Evolutionary conservation across 352 stramenopile species (phyloP).

Genomic region (Blastocystis sp.): DNA sequence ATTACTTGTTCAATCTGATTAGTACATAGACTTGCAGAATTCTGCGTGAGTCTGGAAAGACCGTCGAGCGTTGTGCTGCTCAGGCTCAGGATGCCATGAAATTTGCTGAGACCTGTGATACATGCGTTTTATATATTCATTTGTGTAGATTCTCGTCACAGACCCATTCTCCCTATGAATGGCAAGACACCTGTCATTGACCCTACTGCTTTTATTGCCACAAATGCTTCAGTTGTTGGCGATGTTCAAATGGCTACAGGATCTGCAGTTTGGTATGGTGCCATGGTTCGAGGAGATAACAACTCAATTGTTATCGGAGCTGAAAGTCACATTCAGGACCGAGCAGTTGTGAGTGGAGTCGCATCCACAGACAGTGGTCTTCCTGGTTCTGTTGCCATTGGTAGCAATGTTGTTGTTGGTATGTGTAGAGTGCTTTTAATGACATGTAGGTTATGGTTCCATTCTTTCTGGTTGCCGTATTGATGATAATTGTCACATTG

Average conservation of each 20-base stretch:
- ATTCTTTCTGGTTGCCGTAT: conserved; percentile 76
- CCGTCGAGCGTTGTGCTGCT: conserved; percentile 32
- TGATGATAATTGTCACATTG: conserved; percentile 87
- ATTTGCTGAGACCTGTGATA: conserved; percentile 41
- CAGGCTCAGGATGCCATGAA: conserved; percentile 33
- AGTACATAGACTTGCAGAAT: conserved; percentile 47
- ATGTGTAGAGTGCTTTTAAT: not conserved
- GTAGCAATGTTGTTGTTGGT: conserved; percentile 57
- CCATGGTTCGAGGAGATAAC: conserved; percentile 55
- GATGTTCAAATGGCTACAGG: conserved; percentile 50
- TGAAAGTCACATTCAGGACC: conserved; percentile 58
- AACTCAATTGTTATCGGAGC: conserved; percentile 54
- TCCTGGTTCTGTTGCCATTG: conserved; percentile 57
- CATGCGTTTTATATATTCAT: not conserved
- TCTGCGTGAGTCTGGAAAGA: conserved; percentile 54
- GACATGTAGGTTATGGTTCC: not conserved
- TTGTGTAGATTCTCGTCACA: conserved; percentile 68
- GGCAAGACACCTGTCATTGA: conserved; percentile 72
- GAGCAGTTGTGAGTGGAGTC: conserved; percentile 44
- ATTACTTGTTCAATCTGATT: not conserved
- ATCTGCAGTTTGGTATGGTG: conserved; percentile 60
- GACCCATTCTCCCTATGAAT: conserved; percentile 82
- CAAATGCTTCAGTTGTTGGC: conserved; percentile 52
- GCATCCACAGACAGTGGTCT: conserved; percentile 19
- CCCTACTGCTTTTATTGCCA: conserved; percentile 59